Conservation (phyloP, 1,139 yeast species). For the Debaryomyces psychrophilus region DNA sequence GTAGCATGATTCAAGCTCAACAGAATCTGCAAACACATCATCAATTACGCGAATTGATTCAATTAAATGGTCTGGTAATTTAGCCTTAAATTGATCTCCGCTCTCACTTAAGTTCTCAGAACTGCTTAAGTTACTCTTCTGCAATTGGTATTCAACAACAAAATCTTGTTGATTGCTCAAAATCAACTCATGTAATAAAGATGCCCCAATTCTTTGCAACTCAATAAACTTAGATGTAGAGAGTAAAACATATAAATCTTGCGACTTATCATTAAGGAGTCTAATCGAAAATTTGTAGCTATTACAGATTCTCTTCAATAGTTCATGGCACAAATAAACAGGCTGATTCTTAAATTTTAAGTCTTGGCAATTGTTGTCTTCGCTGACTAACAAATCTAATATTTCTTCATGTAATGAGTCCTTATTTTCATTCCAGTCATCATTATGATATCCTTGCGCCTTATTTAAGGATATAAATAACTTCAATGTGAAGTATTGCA, state of each 20-base stretch:
- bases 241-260: slow-evolving; percentile 27
- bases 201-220: slow-evolving; percentile 41
- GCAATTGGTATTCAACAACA: slow-evolving; percentile 64
- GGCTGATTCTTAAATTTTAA: slow-evolving; percentile 32
- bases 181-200: slow-evolving; percentile 39
- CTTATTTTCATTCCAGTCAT: slow-evolving; percentile 34
- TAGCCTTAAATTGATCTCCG: slow-evolving; percentile 23
- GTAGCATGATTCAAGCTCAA: slow-evolving; percentile 35
- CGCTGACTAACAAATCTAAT: slow-evolving; percentile 38
- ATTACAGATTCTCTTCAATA: slow-evolving; percentile 33
- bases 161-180: slow-evolving; percentile 52
- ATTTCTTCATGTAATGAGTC: slow-evolving; percentile 36
- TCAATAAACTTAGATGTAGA: slow-evolving; percentile 24
- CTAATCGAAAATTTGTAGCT: slow-evolving; percentile 16
- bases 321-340: slow-evolving; percentile 33
- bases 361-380: slow-evolving; percentile 23
- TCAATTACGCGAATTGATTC: slow-evolving; percentile 19
- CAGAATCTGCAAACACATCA: slow-evolving; percentile 28
- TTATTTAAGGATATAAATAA: slow-evolving; percentile 37
- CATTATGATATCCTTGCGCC: slow-evolving; percentile 22
- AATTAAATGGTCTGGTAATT: slow-evolving; percentile 41
- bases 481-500: slow-evolving; percentile 54
- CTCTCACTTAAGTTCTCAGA: slow-evolving; percentile 22
- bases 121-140: slow-evolving; percentile 28
- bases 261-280: slow-evolving; percentile 19